A percentile compares a stretch with the other conserved stretches of the same genome.
These are phyloP conservation scores for Parietichytrium sp. DNA, from an alignment of 108 stramenopile genomes.

Conservation along the genomic window DNA sequence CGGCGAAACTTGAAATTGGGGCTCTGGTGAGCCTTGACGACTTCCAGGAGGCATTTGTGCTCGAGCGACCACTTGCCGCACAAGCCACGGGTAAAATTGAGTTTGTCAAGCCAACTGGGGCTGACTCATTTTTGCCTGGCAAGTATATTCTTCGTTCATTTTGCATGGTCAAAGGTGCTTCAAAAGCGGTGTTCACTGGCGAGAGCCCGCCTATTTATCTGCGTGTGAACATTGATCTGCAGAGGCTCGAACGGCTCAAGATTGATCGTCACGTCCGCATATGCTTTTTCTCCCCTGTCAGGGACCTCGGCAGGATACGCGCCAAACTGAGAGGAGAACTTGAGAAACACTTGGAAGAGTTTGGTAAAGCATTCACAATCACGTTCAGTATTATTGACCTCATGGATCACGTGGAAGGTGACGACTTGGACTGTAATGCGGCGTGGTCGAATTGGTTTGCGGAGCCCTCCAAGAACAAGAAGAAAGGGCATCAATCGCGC, in stretches of 20 bases:
- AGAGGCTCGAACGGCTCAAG: background rate
- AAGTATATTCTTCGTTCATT: background rate
- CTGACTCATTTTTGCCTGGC: background rate
- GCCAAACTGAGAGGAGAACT: background rate
- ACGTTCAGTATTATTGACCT: background rate
- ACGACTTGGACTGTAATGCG: background rate
- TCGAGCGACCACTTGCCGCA: background rate
- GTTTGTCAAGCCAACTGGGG: background rate
- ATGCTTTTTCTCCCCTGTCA: background rate
- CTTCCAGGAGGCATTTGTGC: background rate
- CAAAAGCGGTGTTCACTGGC: background rate
- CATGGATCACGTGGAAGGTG: background rate
- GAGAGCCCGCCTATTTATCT: background rate
- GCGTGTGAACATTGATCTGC: background rate
- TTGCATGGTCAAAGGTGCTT: background rate
- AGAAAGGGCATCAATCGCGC: background rate
- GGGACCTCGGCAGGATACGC: background rate
- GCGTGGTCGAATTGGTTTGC: no score
- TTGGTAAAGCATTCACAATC: background rate
- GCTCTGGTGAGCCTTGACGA: background rate
- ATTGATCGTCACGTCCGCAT: slow-evolving; percentile 29
- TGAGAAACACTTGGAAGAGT: slow-evolving; percentile 13
- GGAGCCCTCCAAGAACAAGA: background rate
- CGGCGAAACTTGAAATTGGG: no score
- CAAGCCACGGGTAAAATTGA: background rate